phyloP scores from a whole-genome alignment of 495 filamentous ascomycete genomes.

The Saxophila tyrrhenica region DNA sequence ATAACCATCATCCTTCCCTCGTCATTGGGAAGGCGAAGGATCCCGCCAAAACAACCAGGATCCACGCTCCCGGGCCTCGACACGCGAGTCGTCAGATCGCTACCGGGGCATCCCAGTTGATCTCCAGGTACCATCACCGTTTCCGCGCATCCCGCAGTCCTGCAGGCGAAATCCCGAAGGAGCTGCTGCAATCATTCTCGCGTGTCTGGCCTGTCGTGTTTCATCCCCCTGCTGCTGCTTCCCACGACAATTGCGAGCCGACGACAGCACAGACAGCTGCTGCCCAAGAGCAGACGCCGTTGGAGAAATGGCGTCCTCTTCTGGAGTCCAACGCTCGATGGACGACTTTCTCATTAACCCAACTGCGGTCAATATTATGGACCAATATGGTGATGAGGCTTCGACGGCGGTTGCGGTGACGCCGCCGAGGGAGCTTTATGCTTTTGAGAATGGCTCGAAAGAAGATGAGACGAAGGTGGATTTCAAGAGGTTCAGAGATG shows the following conservation, averaged over 20 bases:
- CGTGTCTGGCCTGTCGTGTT: constrained; percentile 11
- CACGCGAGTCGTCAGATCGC: background rate
- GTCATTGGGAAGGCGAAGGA: background rate
- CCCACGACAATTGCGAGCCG: background rate
- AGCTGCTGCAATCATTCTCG: constrained; percentile 8
- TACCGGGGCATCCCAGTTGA: background rate
- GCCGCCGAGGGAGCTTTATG: background rate
- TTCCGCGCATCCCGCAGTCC: background rate
- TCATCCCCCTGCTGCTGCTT: constrained; percentile 2
- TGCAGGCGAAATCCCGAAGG: constrained; percentile 2
- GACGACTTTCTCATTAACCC: constrained; percentile 19
- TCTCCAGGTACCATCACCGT: background rate
- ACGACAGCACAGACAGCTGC: background rate
- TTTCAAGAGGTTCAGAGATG: constrained; percentile 7
- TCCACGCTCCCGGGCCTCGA: background rate
- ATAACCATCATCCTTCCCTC: background rate
- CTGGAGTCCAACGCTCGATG: constrained; percentile 2
- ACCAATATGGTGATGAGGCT: background rate
- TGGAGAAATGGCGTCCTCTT: background rate
- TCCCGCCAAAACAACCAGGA: background rate
- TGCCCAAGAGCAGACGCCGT: background rate
- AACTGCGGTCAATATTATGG: background rate
- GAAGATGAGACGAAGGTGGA: background rate
- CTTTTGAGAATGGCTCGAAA: background rate
- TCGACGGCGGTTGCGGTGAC: background rate